These are phyloP conservation scores for Xerocomellus amylosporus DNA, from an alignment of 768 basidiomycete genomes.

Conservation along the genomic window DNA sequence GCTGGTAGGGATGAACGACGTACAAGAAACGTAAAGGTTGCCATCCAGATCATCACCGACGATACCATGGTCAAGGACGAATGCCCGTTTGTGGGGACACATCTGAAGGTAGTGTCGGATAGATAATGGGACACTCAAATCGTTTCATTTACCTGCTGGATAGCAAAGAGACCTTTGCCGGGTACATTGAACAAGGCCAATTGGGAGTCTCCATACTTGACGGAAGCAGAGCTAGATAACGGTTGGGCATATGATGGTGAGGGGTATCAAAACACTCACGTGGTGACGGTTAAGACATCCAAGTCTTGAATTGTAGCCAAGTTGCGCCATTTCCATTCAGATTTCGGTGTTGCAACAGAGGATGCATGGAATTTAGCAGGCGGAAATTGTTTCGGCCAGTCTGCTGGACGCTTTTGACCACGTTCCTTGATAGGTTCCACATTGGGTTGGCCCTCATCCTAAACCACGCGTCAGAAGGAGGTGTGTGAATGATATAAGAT, in stretches of 20 bases:
- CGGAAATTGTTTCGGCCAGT: conserved; percentile 62
- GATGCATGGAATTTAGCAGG: conserved; percentile 42
- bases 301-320: conserved; percentile 51
- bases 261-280: conserved; percentile 31
- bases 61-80: conserved; percentile 68
- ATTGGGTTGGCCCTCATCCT: neutral
- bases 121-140: neutral
- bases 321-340: conserved; percentile 55
- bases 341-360: conserved; percentile 42
- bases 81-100: conserved; percentile 55
- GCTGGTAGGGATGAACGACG: conserved; percentile 13
- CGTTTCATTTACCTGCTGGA: conserved; percentile 55
- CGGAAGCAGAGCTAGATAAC: conserved; percentile 40
- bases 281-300: conserved; percentile 45
- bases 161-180: conserved; percentile 55
- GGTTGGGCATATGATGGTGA: neutral
- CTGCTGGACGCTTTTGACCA: conserved; percentile 60
- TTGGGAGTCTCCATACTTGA: conserved; percentile 64
- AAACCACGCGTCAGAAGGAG: neutral
- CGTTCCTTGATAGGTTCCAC: conserved; percentile 57
- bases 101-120: conserved; percentile 28
- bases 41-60: conserved; percentile 62
- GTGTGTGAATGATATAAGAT: neutral
- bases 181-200: conserved; percentile 68
- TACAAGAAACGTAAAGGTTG: conserved; percentile 49